phyloP scores from a whole-genome alignment of 2,329 filamentous ascomycete genomes.

The Cladophialophora carrionii region DNA sequence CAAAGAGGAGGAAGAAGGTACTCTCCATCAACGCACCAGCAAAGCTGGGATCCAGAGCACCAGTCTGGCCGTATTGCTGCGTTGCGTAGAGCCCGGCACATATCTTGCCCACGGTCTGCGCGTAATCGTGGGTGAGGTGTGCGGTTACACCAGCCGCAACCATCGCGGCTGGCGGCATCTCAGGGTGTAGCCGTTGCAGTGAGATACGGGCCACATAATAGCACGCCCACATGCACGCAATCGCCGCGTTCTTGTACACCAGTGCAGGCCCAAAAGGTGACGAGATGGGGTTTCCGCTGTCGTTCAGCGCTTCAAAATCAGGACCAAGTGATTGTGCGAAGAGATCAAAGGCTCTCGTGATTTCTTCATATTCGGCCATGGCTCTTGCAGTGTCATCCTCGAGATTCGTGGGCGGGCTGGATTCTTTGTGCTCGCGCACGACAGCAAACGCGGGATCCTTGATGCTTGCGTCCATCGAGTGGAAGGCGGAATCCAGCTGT shows the following conservation, averaged over 20 bases:
- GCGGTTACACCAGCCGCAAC: conserved; percentile 80
- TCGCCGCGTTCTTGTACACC: conserved; percentile 82
- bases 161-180: conserved; percentile 89
- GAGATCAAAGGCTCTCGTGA: conserved; percentile 48
- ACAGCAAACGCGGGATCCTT: conserved; percentile 42
- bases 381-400: conserved; percentile 70
- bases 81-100: conserved; percentile 64
- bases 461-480: conserved; percentile 52
- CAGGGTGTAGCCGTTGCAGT: conserved; percentile 78
- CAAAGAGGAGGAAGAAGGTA: conserved; percentile 82
- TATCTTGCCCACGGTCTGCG: conserved; percentile 77
- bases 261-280: conserved; percentile 82
- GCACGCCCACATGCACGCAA: conserved; percentile 84
- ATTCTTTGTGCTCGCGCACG: conserved; percentile 14
- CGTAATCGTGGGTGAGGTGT: conserved; percentile 68
- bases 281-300: conserved; percentile 63
- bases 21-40: conserved; percentile 82
- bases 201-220: conserved; percentile 84
- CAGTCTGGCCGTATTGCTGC: conserved; percentile 45
- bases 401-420: conserved; percentile 54
- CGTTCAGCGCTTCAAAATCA: conserved; percentile 73
- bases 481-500: conserved; percentile 57
- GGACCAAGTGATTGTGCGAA: conserved; percentile 66
- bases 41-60: conserved; percentile 70
- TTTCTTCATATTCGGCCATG: conserved; percentile 71